A percentile compares a stretch with the other conserved stretches of the same genome.
Conservation (phyloP, 1,139 yeast genomes). For the Candida frijolesensis region DNA sequence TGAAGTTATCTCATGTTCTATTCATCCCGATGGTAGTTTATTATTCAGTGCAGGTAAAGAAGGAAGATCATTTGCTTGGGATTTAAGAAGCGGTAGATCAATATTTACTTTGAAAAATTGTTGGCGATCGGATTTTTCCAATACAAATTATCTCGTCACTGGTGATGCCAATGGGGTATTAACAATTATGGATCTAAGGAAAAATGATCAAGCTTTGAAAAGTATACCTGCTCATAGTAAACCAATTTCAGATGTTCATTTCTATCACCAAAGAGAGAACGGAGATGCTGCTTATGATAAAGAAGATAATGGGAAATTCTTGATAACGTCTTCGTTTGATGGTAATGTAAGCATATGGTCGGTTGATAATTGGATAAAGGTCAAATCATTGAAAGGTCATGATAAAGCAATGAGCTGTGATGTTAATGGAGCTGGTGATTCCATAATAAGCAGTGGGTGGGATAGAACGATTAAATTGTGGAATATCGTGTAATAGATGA, state of each 20-base stretch:
- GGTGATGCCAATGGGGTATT: constrained; percentile 85
- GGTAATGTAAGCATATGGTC: constrained; percentile 65
- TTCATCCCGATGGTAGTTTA: constrained; percentile 81
- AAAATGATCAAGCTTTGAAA: constrained; percentile 29
- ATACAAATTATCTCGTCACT: constrained; percentile 66
- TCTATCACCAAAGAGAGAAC: constrained; percentile 32
- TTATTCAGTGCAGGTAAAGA: constrained; percentile 81
- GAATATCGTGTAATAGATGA: too few species aligned
- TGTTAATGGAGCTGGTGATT: constrained; percentile 40
- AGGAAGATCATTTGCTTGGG: constrained; percentile 80
- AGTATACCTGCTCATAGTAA: constrained; percentile 79
- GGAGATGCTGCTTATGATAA: not conserved
- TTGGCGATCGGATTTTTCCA: constrained; percentile 76
- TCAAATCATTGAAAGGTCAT: constrained; percentile 60
- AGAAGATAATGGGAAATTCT: constrained; percentile 41
- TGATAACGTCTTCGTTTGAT: constrained; percentile 74
- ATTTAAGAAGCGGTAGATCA: constrained; percentile 74
- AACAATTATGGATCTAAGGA: constrained; percentile 85
- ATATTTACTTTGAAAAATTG: constrained; percentile 60
- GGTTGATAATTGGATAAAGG: constrained; percentile 70
- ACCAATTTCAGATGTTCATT: constrained; percentile 67
- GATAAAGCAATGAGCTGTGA: constrained; percentile 80
- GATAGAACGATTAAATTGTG: constrained; percentile 75
- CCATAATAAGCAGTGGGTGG: constrained; percentile 76
- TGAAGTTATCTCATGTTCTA: constrained; percentile 63